Conservation (phyloP, 768 basidiomycete genomes). For the Mycena filopes region DNA sequence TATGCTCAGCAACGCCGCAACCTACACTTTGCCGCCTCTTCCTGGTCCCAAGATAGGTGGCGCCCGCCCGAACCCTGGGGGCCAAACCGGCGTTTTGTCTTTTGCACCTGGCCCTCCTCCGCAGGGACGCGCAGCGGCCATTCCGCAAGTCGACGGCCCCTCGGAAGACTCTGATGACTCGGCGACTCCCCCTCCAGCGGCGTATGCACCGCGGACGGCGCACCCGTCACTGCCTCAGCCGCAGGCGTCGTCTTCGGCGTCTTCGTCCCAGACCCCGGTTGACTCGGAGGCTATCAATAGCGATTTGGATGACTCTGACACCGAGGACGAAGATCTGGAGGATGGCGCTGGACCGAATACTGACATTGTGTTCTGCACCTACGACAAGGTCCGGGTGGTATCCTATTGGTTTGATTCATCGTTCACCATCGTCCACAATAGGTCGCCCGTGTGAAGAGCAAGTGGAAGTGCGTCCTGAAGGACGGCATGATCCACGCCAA, state of each 20-base stretch:
- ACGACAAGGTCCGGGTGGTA: slow-evolving; percentile 82
- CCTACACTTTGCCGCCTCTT: slow-evolving; percentile 69
- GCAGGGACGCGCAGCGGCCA: slow-evolving; percentile 43
- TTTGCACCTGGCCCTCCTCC: slow-evolving; percentile 53
- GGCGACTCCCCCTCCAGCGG: slow-evolving; percentile 74
- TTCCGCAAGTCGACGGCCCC: slow-evolving; percentile 87
- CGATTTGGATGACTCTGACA: slow-evolving; percentile 95
- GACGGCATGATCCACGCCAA: slow-evolving; percentile 98
- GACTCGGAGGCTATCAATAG: slow-evolving; percentile 94
- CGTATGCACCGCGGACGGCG: slow-evolving; percentile 74
- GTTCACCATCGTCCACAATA: slow-evolving; percentile 42
- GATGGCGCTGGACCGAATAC: slow-evolving; percentile 78
- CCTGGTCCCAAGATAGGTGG: slow-evolving; percentile 74
- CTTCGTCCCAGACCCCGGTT: slow-evolving; percentile 47
- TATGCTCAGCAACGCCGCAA: slow-evolving; percentile 60
- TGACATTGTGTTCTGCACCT: slow-evolving; percentile 98
- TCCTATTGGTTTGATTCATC: background rate
- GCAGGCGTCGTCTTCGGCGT: slow-evolving; percentile 47
- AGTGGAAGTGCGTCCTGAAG: slow-evolving; percentile 98
- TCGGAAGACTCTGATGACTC: slow-evolving; percentile 77
- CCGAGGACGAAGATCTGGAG: slow-evolving; percentile 87
- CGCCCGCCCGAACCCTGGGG: slow-evolving; percentile 58
- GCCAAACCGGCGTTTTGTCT: slow-evolving; percentile 68
- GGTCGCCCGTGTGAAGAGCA: slow-evolving; percentile 99
- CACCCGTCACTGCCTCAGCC: slow-evolving; percentile 85